A percentile compares a stretch with the other conserved stretches of the same genome.
phyloP scores from a whole-genome alignment of 2,329 filamentous ascomycete genomes.

The Diplocarpon mali region DNA sequence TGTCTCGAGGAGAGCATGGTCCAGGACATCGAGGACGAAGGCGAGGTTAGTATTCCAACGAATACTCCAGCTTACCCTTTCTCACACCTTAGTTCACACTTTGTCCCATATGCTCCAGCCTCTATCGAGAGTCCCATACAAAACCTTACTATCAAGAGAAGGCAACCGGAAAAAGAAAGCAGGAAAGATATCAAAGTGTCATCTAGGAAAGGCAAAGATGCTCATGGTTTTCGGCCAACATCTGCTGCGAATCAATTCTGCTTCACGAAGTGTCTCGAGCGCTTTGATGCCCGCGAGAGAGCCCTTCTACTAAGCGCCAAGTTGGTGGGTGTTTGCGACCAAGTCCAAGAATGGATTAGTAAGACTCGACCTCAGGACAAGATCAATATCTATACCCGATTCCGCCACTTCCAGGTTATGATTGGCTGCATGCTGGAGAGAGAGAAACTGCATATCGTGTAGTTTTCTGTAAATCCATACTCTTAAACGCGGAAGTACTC shows the following conservation, averaged over 20 bases:
- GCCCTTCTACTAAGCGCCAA: constrained; percentile 26
- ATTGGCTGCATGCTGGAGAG: constrained; percentile 35
- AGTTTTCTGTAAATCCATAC: constrained; percentile 16
- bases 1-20: too few relatives aligned
- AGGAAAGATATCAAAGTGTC: neutral
- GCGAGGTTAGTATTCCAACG: too few relatives aligned
- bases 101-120: too few relatives aligned
- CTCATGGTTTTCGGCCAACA: neutral
- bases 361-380: constrained; percentile 37
- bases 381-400: constrained; percentile 49
- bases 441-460: constrained; percentile 32
- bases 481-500: too few relatives aligned
- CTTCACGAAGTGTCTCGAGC: neutral
- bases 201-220: neutral
- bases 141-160: neutral
- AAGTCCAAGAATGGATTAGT: constrained; percentile 28
- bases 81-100: too few relatives aligned
- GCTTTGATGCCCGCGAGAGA: neutral
- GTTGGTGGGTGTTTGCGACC: constrained; percentile 19
- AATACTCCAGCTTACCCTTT: too few relatives aligned
- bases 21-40: too few relatives aligned
- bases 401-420: constrained; percentile 37
- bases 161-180: neutral
- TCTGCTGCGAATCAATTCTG: neutral
- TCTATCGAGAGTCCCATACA: too few relatives aligned